A percentile compares a stretch with the other conserved stretches of the same genome.
Conservation (phyloP, 805 yeast species). For the Pichia membranifaciens region DNA sequence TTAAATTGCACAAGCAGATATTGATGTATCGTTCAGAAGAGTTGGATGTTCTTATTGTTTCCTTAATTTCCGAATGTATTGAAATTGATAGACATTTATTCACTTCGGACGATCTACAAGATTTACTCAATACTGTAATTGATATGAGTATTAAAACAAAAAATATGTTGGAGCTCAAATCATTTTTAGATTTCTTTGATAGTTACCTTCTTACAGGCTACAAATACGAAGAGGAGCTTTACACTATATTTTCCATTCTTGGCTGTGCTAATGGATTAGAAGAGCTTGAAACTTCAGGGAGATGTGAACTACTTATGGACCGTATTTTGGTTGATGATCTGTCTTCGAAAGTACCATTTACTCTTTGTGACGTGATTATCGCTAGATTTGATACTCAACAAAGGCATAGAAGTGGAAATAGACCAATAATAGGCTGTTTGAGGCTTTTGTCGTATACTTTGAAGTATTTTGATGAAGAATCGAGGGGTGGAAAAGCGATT, state of each 20-base stretch:
- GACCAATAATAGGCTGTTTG: slow-evolving; percentile 19
- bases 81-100: slow-evolving; percentile 10
- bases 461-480: slow-evolving; percentile 9
- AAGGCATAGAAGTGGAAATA: slow-evolving; percentile 10
- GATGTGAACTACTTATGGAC: slow-evolving; percentile 8
- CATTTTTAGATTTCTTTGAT: slow-evolving; percentile 8
- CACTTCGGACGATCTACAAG: not conserved
- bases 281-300: slow-evolving; percentile 4
- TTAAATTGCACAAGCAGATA: slow-evolving; percentile 9
- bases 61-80: slow-evolving; percentile 19
- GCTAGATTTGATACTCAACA: slow-evolving; percentile 6
- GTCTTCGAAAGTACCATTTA: slow-evolving; percentile 13
- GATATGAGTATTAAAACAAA: not conserved
- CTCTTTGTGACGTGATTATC: slow-evolving; percentile 19
- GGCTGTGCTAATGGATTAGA: slow-evolving; percentile 14
- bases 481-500: slow-evolving; percentile 13
- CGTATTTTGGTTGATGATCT: slow-evolving; percentile 12
- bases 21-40: slow-evolving; percentile 9
- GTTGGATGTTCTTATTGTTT: slow-evolving; percentile 12
- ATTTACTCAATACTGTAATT: not conserved
- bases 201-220: not conserved
- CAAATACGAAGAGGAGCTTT: not conserved
- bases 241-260: slow-evolving; percentile 11
- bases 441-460: slow-evolving; percentile 15
- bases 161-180: slow-evolving; percentile 3